phyloP scores from a whole-genome alignment of 208 protist genomes.

The Trypanosoma mega region DNA sequence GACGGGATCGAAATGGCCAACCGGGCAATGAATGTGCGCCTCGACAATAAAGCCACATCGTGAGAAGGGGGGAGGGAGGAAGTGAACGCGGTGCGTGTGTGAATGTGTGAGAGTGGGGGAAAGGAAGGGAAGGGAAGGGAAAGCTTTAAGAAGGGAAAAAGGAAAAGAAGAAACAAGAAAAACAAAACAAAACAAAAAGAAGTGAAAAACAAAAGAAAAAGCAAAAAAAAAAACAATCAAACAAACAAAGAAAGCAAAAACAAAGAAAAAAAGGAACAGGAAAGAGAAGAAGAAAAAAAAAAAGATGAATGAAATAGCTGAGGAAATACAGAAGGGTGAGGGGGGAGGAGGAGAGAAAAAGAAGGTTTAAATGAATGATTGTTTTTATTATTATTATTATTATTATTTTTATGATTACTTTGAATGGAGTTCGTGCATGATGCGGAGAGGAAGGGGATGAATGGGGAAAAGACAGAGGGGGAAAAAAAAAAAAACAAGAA shows the following conservation, averaged over 20 bases:
- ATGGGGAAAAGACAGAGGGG: background rate
- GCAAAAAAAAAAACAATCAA: background rate
- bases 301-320: background rate
- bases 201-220: background rate
- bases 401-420: background rate
- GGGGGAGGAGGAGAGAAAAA: background rate
- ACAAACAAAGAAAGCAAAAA: background rate
- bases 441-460: background rate
- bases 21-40: conserved; percentile 77
- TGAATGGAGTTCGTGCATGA: background rate
- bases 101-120: background rate
- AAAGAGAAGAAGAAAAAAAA: background rate
- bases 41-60: conserved; percentile 55
- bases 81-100: background rate
- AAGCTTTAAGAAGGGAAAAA: background rate
- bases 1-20: conserved; percentile 85
- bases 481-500: background rate
- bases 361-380: background rate
- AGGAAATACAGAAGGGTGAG: background rate
- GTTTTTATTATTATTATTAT: background rate
- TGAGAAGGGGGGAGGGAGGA: background rate
- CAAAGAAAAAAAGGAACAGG: background rate
- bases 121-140: conserved; percentile 1
- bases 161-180: background rate
- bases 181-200: background rate